A percentile compares a stretch with the other conserved stretches of the same genome.
These are phyloP conservation scores for Fusarium ramigenum DNA, from an alignment of 2,329 filamentous ascomycete species.

Conservation along the genomic window DNA sequence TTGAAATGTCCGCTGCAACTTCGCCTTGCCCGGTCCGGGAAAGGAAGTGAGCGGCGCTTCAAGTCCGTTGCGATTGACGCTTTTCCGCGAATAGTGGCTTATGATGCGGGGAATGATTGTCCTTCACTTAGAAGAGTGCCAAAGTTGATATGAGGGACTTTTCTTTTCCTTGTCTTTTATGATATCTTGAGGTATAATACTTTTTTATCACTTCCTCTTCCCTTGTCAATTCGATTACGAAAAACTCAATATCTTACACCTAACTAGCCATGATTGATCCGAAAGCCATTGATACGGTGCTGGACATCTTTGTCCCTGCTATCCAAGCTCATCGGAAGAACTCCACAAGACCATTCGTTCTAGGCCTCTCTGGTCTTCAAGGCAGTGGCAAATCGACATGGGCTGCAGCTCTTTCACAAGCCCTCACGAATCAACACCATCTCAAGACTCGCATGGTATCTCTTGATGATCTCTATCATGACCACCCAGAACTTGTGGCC, in stretches of 20 bases:
- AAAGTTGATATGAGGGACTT: not conserved
- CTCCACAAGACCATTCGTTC: slow-evolving; percentile 25
- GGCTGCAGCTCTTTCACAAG: slow-evolving; percentile 33
- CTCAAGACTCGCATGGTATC: slow-evolving; percentile 33
- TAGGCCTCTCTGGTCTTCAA: slow-evolving; percentile 39
- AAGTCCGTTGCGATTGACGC: slow-evolving; percentile 1
- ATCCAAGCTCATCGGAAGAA: slow-evolving; percentile 23
- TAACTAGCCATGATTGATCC: slow-evolving; percentile 32
- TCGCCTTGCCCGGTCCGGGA: not conserved
- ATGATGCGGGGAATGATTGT: slow-evolving; percentile 20
- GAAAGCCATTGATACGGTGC: slow-evolving; percentile 29
- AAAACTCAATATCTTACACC: no score
- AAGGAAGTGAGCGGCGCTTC: not conserved
- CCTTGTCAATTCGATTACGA: not conserved
- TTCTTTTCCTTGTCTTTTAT: not conserved
- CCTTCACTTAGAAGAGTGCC: not conserved
- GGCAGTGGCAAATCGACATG: slow-evolving; percentile 43
- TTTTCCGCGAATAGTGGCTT: not conserved
- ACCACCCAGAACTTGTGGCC: slow-evolving; percentile 28
- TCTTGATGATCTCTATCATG: slow-evolving; percentile 36
- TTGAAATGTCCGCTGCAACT: slow-evolving; percentile 16
- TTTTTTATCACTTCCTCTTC: not conserved
- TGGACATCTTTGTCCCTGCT: slow-evolving; percentile 28
- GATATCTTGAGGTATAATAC: not conserved
- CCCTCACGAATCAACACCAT: slow-evolving; percentile 18